A percentile compares a stretch with the other conserved stretches of the same genome.
phyloP scores from a whole-genome alignment of 805 yeast genomes.

The Teunomyces panamensis region DNA sequence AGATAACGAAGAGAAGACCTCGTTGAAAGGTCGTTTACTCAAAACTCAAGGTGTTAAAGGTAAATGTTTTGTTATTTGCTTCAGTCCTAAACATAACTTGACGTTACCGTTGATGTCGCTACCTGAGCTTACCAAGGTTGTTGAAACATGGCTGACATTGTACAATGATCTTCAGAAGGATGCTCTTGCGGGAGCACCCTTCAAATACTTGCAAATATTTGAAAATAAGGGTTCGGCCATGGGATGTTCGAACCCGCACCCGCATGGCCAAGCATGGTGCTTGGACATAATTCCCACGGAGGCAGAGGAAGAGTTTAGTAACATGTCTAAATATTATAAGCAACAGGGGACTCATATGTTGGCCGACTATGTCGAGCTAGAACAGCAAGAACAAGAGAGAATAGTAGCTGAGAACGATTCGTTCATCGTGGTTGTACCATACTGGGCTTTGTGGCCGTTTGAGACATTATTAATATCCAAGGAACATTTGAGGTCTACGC shows the following conservation, averaged over 20 bases:
- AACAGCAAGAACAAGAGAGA: conserved; percentile 49
- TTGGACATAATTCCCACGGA: conserved; percentile 63
- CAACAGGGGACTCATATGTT: conserved; percentile 48
- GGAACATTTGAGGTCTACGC: conserved; percentile 48
- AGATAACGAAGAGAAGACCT: conserved; percentile 9
- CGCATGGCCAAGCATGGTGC: conserved; percentile 84
- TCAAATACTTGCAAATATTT: conserved; percentile 63
- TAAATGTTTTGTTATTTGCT: conserved; percentile 68
- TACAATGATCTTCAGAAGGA: conserved; percentile 44
- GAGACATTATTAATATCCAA: conserved; percentile 66
- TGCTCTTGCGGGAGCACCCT: conserved; percentile 40
- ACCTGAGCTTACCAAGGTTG: conserved; percentile 45
- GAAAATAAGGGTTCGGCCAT: conserved; percentile 77
- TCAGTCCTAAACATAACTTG: conserved; percentile 64
- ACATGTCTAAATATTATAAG: conserved; percentile 46
- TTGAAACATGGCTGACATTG: conserved; percentile 58
- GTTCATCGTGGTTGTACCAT: conserved; percentile 69
- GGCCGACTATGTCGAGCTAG: conserved; percentile 60
- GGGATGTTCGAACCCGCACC: conserved; percentile 84
- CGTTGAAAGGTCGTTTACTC: conserved; percentile 44
- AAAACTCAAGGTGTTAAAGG: conserved; percentile 61
- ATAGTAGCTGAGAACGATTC: conserved; percentile 58
- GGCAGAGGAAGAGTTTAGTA: conserved; percentile 54
- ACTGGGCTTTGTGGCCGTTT: conserved; percentile 84
- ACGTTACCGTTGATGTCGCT: conserved; percentile 61